Evolutionary conservation across 257 asterid species (phyloP), one percentile per base, ranked within the genome.

Genomic region (Paraleonurus japonicus): DNA sequence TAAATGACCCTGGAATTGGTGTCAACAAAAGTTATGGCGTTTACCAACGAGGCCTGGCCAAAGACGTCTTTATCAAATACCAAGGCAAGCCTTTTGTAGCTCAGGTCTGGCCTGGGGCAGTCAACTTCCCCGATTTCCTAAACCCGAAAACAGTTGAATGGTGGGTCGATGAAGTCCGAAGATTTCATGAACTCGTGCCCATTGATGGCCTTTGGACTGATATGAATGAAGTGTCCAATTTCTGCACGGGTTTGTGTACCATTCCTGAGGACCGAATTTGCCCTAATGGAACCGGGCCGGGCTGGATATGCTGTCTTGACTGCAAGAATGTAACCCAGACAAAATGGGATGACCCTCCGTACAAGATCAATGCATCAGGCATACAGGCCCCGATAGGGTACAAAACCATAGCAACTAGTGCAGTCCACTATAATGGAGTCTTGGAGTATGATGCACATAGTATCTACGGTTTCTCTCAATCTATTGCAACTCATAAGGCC

Each of bases 51-150:
- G 99, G 80, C 53, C 17, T 88, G 2, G 91, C 86, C 16, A 81
- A 88, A 2, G 99, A 95, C 20, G 97, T 90, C 62, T 95, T 95
- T 85, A 92, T 95, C 69, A 95, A 95, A 61, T 92, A 92, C 60
- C 68, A 79, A 7, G 90, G 87, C 33, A 76, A 87, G 81, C 98
- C 99, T 6, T 95, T 73, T 69, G 62, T 92, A 5, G 99, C 91
- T n/a, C 96, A 89, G 68, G 99, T 95, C 12, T 92, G 99, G 99
- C 98, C 98, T 0, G 99, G 99, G 17, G 92, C 98, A 0, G 97
- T 95, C 17, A 82, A 92, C 80, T 92, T 92, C 85, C 99, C 99
- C 0, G 99, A 95, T 48, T 92, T 81, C 70, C 94, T 95, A 3
- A 95, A 90, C 83, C 99, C 99, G 0, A 83, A 78, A 57, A 89